Conservation (phyloP, 225 moss, liverwort and hornwort genomes). For the Asterella californica region DNA sequence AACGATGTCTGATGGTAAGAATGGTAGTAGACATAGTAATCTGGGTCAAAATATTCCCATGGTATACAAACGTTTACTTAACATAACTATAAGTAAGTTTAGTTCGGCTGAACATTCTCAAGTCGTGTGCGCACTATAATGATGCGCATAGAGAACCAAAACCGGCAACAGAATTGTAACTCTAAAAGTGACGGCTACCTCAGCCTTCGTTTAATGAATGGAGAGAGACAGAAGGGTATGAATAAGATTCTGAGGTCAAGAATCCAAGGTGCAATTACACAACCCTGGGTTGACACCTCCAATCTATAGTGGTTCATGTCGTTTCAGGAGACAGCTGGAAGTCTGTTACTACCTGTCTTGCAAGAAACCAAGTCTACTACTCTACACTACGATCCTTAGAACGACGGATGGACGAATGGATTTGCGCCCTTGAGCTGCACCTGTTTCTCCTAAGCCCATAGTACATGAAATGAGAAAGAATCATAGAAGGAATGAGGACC, state of each 20-base stretch:
- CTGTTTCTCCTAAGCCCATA: slow-evolving; percentile 6
- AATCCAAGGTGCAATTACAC: not conserved
- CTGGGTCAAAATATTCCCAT: no score
- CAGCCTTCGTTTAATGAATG: not conserved
- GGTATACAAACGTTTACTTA: no score
- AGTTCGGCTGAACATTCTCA: no score
- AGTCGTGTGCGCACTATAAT: not conserved
- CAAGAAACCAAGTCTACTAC: not conserved
- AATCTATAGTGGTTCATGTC: not conserved
- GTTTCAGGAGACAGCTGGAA: not conserved
- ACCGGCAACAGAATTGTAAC: not conserved
- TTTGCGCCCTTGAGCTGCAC: not conserved
- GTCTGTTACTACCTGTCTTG: not conserved
- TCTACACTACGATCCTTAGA: not conserved
- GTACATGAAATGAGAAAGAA: slow-evolving; percentile 12
- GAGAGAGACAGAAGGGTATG: not conserved
- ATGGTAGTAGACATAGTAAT: no score
- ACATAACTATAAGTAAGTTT: no score
- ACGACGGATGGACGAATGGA: slow-evolving; percentile 3
- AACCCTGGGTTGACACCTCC: not conserved
- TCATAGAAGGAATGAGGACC: not conserved
- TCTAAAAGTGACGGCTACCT: not conserved
- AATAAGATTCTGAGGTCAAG: not conserved
- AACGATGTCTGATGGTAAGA: no score
- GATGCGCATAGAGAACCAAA: not conserved